Conservation (phyloP, 2,329 filamentous ascomycete genomes). For the Nannizziopsis arthrosporioides region DNA sequence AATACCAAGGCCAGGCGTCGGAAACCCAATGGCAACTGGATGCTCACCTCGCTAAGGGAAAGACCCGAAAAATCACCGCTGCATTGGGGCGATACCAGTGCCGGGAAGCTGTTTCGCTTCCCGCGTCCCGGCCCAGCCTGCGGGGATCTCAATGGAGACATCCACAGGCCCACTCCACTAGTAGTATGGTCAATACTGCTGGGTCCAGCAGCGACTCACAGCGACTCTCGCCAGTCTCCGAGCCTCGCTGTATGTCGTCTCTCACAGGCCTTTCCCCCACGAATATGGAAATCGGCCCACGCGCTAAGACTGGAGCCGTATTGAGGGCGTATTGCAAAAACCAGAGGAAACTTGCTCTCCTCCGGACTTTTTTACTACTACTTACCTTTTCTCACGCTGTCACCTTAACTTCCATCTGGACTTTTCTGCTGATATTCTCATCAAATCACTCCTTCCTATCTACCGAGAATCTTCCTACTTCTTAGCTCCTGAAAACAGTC, state of each 20-base stretch:
- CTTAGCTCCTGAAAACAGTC: background rate
- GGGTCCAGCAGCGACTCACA: too few species aligned
- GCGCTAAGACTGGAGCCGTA: slow-evolving; percentile 1
- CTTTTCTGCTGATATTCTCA: too few species aligned
- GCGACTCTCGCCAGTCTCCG: background rate
- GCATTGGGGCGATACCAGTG: slow-evolving; percentile 2
- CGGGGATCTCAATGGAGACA: slow-evolving; percentile 4
- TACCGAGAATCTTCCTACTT: too few species aligned
- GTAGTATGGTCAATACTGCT: too few species aligned
- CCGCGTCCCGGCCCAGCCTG: slow-evolving; percentile 5
- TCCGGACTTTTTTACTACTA: slow-evolving; percentile 5
- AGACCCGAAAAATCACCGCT: background rate
- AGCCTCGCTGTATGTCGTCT: slow-evolving; percentile 1
- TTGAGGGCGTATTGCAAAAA: slow-evolving; percentile 6
- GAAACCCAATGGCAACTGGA: slow-evolving; percentile 4
- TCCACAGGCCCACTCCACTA: too few species aligned
- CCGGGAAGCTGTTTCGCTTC: slow-evolving; percentile 2
- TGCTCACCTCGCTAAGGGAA: background rate
- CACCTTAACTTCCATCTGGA: background rate
- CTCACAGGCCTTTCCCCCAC: background rate
- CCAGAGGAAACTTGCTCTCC: slow-evolving; percentile 3
- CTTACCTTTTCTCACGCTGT: background rate
- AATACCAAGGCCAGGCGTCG: slow-evolving; percentile 4
- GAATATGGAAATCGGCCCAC: slow-evolving; percentile 3
- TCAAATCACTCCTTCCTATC: too few species aligned